Evolutionary conservation across 257 asterid genomes (phyloP).

Genomic region (Rehmannia glutinosa): DNA sequence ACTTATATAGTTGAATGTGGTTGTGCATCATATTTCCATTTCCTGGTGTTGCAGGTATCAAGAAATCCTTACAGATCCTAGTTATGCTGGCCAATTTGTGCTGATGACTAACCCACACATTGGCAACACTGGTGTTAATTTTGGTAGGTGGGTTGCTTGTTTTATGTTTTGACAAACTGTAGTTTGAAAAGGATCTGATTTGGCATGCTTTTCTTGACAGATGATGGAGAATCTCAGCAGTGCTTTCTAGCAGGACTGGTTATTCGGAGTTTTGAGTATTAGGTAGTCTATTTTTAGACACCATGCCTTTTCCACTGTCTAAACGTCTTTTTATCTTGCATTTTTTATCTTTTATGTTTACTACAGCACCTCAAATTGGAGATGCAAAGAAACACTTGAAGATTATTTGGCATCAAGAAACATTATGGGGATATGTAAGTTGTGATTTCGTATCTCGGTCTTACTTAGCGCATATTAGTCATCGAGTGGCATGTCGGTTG

Average conservation of each 20-base stretch:
- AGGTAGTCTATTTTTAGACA: slow-evolving; percentile 42
- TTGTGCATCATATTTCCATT: neutral
- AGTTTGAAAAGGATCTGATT: slow-evolving; percentile 16
- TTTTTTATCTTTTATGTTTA: slow-evolving; percentile 7
- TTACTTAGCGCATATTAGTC: slow-evolving; percentile 1
- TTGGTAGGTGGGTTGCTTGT: slow-evolving; percentile 65
- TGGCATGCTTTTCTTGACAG: slow-evolving; percentile 32
- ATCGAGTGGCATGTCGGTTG: neutral
- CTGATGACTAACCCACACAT: slow-evolving; percentile 94
- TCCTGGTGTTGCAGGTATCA: slow-evolving; percentile 60
- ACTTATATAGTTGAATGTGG: neutral
- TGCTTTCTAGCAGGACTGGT: slow-evolving; percentile 88
- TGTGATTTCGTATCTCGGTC: slow-evolving; percentile 2
- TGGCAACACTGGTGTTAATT: slow-evolving; percentile 88
- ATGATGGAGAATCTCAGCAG: slow-evolving; percentile 80
- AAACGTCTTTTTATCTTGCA: no score
- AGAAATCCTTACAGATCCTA: slow-evolving; percentile 91
- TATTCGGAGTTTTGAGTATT: slow-evolving; percentile 84
- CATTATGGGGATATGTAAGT: slow-evolving; percentile 90
- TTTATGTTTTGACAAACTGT: slow-evolving; percentile 9
- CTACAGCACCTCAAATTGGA: slow-evolving; percentile 85
- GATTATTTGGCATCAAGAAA: slow-evolving; percentile 87
- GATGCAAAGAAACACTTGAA: slow-evolving; percentile 71
- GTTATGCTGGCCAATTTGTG: slow-evolving; percentile 95
- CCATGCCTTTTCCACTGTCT: neutral